phyloP scores from a whole-genome alignment of 768 basidiomycete genomes.

The Cubamyces lactineus region DNA sequence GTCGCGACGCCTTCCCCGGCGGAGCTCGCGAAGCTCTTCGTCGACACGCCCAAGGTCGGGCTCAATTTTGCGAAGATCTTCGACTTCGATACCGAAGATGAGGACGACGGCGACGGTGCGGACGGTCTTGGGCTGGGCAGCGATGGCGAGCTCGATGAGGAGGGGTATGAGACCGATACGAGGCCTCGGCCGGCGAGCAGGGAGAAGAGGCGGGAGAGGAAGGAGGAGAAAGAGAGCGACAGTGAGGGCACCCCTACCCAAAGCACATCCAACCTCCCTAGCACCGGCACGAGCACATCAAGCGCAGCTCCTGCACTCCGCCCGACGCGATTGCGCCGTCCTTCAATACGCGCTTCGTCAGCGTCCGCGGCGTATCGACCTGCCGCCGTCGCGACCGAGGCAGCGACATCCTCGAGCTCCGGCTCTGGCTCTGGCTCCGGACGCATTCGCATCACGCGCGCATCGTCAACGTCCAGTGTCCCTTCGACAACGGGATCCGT shows the following conservation, averaged over 20 bases:
- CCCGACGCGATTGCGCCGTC: conserved; percentile 33
- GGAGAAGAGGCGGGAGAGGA: conserved; percentile 4
- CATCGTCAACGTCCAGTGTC: conserved; percentile 20
- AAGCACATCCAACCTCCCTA: conserved; percentile 1
- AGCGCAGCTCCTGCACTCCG: conserved; percentile 15
- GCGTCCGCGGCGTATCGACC: conserved; percentile 15
- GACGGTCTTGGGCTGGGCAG: conserved; percentile 10
- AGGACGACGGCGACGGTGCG: conserved; percentile 35
- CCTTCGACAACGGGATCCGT: conserved; percentile 9
- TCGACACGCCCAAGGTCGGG: conserved; percentile 68
- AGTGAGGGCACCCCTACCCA: conserved; percentile 29
- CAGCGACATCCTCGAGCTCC: conserved; percentile 16
- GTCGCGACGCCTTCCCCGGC: conserved; percentile 71
- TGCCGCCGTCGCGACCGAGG: conserved; percentile 10
- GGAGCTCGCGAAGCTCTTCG: conserved; percentile 68
- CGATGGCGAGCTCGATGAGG: conserved; percentile 34
- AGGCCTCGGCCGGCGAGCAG: conserved; percentile 9
- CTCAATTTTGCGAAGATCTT: conserved; percentile 81
- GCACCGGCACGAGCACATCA: background rate
- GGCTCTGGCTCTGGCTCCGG: conserved; percentile 16
- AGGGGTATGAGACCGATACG: conserved; percentile 34
- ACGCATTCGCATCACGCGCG: conserved; percentile 18
- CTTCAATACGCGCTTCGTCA: conserved; percentile 35
- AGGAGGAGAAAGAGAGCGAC: conserved; percentile 35
- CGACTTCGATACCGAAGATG: conserved; percentile 52